Evolutionary conservation across 495 filamentous ascomycete genomes (phyloP).

Genomic region (Letharia columbiana): DNA sequence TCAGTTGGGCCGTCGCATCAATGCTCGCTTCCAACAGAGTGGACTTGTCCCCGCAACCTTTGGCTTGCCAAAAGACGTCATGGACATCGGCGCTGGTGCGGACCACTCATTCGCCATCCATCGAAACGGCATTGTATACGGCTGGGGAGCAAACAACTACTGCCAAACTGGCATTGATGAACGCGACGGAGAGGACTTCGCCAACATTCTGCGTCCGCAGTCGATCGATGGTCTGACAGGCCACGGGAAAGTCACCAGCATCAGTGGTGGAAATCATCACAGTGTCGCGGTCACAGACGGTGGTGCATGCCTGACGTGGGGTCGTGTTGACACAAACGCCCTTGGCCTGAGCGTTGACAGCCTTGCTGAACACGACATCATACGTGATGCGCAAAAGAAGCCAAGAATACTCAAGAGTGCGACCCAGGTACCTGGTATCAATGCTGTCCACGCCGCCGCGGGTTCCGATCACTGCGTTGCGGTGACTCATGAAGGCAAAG

Average conservation of each 20-base stretch:
- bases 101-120: not conserved
- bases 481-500: not conserved
- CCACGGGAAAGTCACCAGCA: not conserved
- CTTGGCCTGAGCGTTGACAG: not conserved
- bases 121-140: not conserved
- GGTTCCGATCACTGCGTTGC: not conserved
- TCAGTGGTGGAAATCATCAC: not conserved
- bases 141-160: not conserved
- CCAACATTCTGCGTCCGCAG: not conserved
- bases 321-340: not conserved
- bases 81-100: not conserved
- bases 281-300: not conserved
- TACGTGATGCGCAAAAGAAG: not conserved
- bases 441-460: not conserved
- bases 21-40: not conserved
- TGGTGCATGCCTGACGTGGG: not conserved
- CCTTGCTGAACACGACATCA: not conserved
- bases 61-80: not conserved
- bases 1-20: not conserved
- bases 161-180: not conserved
- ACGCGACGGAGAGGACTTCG: not conserved
- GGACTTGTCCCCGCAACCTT: not conserved
- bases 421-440: not conserved
- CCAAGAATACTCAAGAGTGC: not conserved
- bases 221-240: not conserved